Base-by-base conservation (phyloP, 176 grass and related monocot species). In the Oryza nivara region DNA sequence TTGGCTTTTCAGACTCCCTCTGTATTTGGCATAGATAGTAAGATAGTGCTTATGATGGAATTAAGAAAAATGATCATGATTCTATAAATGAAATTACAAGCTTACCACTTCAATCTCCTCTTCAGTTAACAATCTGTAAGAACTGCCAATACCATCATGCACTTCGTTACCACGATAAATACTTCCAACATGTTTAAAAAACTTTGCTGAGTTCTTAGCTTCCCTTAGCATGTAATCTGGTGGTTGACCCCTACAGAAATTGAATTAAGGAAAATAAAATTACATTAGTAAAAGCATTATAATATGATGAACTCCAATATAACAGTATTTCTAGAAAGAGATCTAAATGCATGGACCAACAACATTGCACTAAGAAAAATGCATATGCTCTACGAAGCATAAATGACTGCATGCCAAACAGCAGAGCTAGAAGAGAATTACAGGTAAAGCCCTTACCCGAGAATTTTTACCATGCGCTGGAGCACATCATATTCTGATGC, bases 401-500 rank as follows among this genome's bases (percentile, higher is more conserved):
- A 75, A 43, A 80, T 73, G 20, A 66, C 13, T 72, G 67, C 23
- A 47, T 66, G 75, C 23, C 71, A 77, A 71, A 84, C 69, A 51
- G 44, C 32, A 89, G 72, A 87, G n/a, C 52, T 25, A 38, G 36
- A 26, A 77, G 22, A 47, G 14, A 77, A 48, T 45, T 83, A 34
- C 36, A 69, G 47, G 58, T 61, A 85, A 68, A 51, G 41, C n/a
- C 58, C 80, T 78, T 99, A 92, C 97, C 90, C 78, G 1, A 99
- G 97, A 88, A 92, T 94, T 56, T 84, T 85, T 60, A 88, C 82
- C 97, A 99, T 96, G 32, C 97, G 84, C 58, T 92, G 90, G 66
- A 99, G 91, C 22, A 99, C 88, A 86, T 99, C 97, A 77, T 91
- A 99, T 88, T 99, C 93, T 82, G 97, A 96, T 20, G 93, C 90